phyloP scores from a whole-genome alignment of 164 flowering plant species.

The Tetrastigma voinierianum region DNA sequence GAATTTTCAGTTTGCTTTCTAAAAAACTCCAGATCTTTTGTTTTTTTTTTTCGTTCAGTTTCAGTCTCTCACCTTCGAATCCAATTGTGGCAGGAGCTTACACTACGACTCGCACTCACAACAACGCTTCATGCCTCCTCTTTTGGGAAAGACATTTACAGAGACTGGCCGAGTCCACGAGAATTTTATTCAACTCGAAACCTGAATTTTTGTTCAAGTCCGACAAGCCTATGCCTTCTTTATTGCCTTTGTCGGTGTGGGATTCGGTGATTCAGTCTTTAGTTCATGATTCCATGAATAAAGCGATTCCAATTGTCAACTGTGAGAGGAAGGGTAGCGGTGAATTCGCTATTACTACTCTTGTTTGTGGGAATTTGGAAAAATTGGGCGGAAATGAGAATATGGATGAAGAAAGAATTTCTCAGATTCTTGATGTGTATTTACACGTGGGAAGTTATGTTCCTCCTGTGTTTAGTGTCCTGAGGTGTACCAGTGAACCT shows the following conservation, averaged over 20 bases:
- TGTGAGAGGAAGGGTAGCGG: constrained; percentile 37
- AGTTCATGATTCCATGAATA: constrained; percentile 46
- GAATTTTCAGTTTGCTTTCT: too few species aligned
- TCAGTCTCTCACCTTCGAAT: background rate
- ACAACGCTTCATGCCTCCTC: constrained; percentile 41
- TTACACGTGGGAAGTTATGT: constrained; percentile 58
- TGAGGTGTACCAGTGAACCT: constrained; percentile 56
- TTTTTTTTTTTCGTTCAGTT: background rate
- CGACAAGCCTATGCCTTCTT: background rate
- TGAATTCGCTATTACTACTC: constrained; percentile 61
- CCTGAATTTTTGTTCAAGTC: constrained; percentile 46
- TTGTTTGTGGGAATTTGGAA: constrained; percentile 47
- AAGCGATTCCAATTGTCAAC: constrained; percentile 38
- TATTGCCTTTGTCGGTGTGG: constrained; percentile 19
- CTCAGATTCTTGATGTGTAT: constrained; percentile 49
- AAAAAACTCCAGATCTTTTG: background rate
- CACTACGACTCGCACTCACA: constrained; percentile 79
- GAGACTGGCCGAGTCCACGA: constrained; percentile 56
- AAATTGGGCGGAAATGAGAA: constrained; percentile 12
- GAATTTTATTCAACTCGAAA: constrained; percentile 36
- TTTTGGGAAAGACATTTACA: constrained; percentile 78
- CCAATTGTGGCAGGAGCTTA: constrained; percentile 67
- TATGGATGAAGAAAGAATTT: constrained; percentile 23
- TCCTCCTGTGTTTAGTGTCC: constrained; percentile 56
- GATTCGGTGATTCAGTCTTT: constrained; percentile 32